These are phyloP conservation scores for Microcos paniculata DNA, from an alignment of 345 rosid species.

Conservation along the genomic window DNA sequence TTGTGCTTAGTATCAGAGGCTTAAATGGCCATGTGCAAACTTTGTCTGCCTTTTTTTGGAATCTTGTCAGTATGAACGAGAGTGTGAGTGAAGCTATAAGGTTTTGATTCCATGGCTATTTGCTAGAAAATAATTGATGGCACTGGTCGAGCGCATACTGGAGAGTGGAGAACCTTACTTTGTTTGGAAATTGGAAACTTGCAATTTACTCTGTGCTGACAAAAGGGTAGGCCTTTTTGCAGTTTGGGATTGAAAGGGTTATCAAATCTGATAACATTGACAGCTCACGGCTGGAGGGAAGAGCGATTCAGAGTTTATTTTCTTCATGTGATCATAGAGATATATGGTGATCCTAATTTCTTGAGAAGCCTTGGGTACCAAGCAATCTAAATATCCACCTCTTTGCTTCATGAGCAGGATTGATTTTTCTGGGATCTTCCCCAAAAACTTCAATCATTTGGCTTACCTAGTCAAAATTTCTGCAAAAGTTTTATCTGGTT, in stretches of 20 bases:
- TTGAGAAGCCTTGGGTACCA: background rate
- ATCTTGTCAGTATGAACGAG: background rate
- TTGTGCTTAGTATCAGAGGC: too few species aligned
- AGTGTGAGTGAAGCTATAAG: background rate
- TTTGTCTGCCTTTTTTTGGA: background rate
- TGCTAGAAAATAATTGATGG: too few species aligned
- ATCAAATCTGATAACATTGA: background rate
- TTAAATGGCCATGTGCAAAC: background rate
- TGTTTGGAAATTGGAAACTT: background rate
- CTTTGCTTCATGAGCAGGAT: background rate
- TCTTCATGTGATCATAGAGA: background rate
- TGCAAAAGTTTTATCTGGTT: background rate
- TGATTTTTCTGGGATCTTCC: background rate
- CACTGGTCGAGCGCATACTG: too few species aligned
- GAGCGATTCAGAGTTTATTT: background rate
- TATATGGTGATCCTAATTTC: background rate
- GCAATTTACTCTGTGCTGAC: constrained; percentile 2
- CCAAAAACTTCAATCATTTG: background rate
- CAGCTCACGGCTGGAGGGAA: too few species aligned
- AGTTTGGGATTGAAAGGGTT: background rate
- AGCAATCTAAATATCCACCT: background rate
- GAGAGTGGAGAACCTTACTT: background rate
- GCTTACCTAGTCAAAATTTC: background rate
- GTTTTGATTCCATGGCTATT: background rate
- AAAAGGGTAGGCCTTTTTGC: background rate